Conservation (phyloP, 1,284 basidiomycete genomes). For the Tilletia caries region DNA sequence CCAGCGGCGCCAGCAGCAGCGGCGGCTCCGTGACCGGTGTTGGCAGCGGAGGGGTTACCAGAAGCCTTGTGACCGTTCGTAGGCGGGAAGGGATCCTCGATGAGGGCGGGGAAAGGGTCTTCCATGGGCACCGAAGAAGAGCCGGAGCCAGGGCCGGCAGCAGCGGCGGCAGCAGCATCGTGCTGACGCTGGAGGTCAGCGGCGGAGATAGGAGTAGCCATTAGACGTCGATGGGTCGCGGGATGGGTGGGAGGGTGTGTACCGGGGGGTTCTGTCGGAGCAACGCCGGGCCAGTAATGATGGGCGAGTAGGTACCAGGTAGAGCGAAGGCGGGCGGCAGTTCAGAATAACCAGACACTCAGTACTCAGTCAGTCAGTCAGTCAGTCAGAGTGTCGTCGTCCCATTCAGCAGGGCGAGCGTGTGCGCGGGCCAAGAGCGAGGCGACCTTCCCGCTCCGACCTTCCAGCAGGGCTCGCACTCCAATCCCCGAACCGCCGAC, state of each 20-base stretch:
- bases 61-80: not conserved
- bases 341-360: too few relatives aligned
- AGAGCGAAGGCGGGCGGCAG: too few relatives aligned
- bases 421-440: too few relatives aligned
- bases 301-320: too few relatives aligned
- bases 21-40: slow-evolving; percentile 18
- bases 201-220: slow-evolving; percentile 30
- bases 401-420: too few relatives aligned
- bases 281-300: not conserved
- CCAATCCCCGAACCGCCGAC: too few relatives aligned
- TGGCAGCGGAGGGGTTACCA: slow-evolving; percentile 16
- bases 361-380: too few relatives aligned
- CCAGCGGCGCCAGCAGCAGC: slow-evolving; percentile 12
- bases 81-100: slow-evolving; percentile 41
- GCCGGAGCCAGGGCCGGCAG: slow-evolving; percentile 11
- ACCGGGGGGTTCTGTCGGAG: not conserved
- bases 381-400: too few relatives aligned
- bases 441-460: too few relatives aligned
- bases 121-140: slow-evolving; percentile 28
- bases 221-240: slow-evolving; percentile 19
- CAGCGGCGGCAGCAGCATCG: slow-evolving; percentile 19
- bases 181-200: slow-evolving; percentile 47
- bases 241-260: not conserved
- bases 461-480: too few relatives aligned
- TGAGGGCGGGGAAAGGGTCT: slow-evolving; percentile 47